Evolutionary conservation across 805 yeast species (phyloP), one percentile per base, ranked within the genome.

Genomic region (Kurtzmaniella fragi): DNA sequence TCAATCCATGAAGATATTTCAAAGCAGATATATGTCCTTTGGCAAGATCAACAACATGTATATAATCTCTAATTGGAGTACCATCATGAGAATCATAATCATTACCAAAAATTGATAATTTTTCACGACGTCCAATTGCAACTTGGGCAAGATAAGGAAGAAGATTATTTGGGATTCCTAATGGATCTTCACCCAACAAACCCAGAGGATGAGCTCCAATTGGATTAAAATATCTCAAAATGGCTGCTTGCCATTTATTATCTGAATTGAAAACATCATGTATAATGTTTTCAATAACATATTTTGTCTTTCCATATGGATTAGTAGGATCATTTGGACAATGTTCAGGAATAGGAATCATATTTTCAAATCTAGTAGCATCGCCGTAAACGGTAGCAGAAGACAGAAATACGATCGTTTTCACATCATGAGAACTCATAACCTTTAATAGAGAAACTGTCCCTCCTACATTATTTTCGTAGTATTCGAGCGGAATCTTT

Each of bases 201-300:
- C 93, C 93, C 2, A 87, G 77, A 3, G 90, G 85, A 55, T 85
- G 95, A 13, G 93, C 91, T 29, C 95, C 95, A 47, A 84, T 82
- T 28, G 95, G 93, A 54, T 85, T 84, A 67, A 84, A 85, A 61
- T 84, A 86, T 41, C 93, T 73, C 52, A 86, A 64, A 36, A 84
- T 70, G 4, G 89, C 91, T 30, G 70, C 59, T 31, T 64, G 64
- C 79, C 79, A 75, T 2, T 32, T 17, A 3, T 57, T 52, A 20
- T 73, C 72, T 32, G 78, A 69, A 4, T 59, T 49, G 48, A 75
- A 64, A 17, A 77, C 59, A 54, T 81, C 89, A 27, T 71, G 61
- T 43, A 80, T 61, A 39, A 82, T 73, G 39, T 73, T 67, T 61
- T 85, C 95, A 43, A 81, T 80, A 46, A 77, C 62, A 38, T 67